Evolutionary conservation across 345 rosid genomes (phyloP), one percentile per base, ranked within the genome.

Genomic region (Barbarea vulgaris): DNA sequence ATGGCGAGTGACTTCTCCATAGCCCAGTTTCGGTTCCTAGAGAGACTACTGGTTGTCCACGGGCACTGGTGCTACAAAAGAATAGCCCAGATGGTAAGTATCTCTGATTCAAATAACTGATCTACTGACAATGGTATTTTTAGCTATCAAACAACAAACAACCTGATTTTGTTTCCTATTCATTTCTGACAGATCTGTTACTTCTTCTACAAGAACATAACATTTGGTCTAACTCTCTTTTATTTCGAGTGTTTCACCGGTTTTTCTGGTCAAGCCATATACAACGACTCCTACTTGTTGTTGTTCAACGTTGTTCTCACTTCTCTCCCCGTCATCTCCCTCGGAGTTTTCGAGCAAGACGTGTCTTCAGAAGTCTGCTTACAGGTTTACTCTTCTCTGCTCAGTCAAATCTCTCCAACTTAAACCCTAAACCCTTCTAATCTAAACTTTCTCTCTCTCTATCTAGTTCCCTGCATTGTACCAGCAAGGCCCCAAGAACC

Each of bases 31-130:
- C 84, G 84, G 27, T 89, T 88, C 72, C 44, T 89, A 61, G 93
- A 91, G 67, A 83, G 93, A 42, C 79, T 92, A 59, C 86, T 89
- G 44, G 74, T 92, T 48, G 93, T 89, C 63, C 97, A 92, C 59
- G 93, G 97, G n/a, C 92, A 89, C 66, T 88, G 92, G 97, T 87
- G 97, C 67, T 89, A 89, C 74, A 81, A 85, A 79, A 85, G 96
- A 79, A 85, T 92, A 67, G 81, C 96, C 42, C 84, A 87, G 80
- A 92, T 92, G 97, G 97, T 89, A 80, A 53, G n/a, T 57, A 72
- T 48, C 60, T 74, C 39, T 47, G 52, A n/a, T 72, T 47, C 42
- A 24, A 56, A 56, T 28, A 64, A 59, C 51, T 70, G 48, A 64
- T 72, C 27, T 24, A 62, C 75, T 70, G 24, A 44, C 11, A 17